Base-by-base conservation (phyloP, 176 grass and related monocot genomes). In the Carex cristatella region DNA sequence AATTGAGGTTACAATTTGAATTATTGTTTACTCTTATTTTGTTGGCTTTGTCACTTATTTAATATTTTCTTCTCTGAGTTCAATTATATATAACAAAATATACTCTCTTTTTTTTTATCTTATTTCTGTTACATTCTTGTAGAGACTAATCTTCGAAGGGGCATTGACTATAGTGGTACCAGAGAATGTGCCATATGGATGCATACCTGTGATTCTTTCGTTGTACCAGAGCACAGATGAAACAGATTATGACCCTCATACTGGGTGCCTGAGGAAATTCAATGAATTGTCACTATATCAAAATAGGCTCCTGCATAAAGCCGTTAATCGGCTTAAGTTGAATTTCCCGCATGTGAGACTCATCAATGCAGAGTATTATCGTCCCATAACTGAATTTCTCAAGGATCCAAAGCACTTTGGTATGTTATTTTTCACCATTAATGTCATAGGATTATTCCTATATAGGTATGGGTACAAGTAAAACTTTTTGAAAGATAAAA, bases 1-100 rank as follows among this genome's bases (percentile, higher is more conserved):
- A 31, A 54, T 87, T 48, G 79, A 91, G 92, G 92, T 91, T 4
- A 63, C 13, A 44, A 78, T 51, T 56, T 78, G 48, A 31, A 59
- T 33, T 51, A 3, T 28, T 23, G 27, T 49, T 53, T 48, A 23
- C 19, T 51, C 14, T 37, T 69, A 37, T 19, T 38, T 6, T 38
- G 14, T 38, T 40, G 13, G 33, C 4, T 1, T 38, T 40, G 14
- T 16, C 48, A 6, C 33, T 5, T 44, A 44, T 44, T 44, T 6
- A 67, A 68, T 68, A 35, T 37, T 68, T 68, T 70, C 10, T n/a
- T 70, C 3, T 9, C 35, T 16, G 8, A 16, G 14, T 16, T 70
- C 2, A 18, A 42, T 70, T 18, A 48, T 14, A 65, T 48, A 40
- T 35, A 16, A 58, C 15, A 14, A 16, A 38, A 38, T 38, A 4